A percentile compares a stretch with the other conserved stretches of the same genome.
Conservation (phyloP, 768 basidiomycete species). For the Leccinum sublutescens region DNA sequence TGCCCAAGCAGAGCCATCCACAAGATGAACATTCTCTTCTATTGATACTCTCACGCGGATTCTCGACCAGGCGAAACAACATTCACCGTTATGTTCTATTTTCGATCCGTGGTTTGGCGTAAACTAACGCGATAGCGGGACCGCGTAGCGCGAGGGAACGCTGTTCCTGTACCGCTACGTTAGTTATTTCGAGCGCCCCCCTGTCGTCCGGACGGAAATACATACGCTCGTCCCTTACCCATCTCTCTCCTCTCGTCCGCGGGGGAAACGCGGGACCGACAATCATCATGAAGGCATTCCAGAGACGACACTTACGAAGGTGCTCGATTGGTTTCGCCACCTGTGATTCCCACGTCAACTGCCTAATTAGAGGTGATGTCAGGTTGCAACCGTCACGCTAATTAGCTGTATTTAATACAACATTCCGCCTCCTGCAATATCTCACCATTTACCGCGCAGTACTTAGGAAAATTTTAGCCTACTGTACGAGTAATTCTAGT, state of each 20-base stretch:
- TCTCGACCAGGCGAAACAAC: neutral
- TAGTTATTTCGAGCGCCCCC: neutral
- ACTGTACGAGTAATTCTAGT: too few relatives aligned
- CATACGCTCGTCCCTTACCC: neutral
- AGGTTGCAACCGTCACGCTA: slow-evolving; percentile 45
- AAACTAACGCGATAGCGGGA: neutral
- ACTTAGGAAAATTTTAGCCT: too few relatives aligned
- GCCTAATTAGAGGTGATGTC: too few relatives aligned
- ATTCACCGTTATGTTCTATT: neutral
- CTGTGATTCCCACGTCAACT: too few relatives aligned
- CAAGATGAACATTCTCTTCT: neutral
- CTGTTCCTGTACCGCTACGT: neutral
- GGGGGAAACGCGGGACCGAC: neutral
- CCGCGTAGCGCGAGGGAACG: neutral
- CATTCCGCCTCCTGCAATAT: too few relatives aligned
- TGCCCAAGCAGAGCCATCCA: neutral
- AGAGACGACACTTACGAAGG: neutral
- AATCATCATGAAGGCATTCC: neutral
- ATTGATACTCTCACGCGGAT: neutral
- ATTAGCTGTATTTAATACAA: too few relatives aligned
- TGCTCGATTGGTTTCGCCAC: neutral
- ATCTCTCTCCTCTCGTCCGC: neutral
- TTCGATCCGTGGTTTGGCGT: neutral
- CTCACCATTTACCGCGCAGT: too few relatives aligned
- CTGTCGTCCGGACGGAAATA: neutral